Evolutionary conservation across 1,284 basidiomycete species (phyloP).

Genomic region (Agroathelia rolfsii): DNA sequence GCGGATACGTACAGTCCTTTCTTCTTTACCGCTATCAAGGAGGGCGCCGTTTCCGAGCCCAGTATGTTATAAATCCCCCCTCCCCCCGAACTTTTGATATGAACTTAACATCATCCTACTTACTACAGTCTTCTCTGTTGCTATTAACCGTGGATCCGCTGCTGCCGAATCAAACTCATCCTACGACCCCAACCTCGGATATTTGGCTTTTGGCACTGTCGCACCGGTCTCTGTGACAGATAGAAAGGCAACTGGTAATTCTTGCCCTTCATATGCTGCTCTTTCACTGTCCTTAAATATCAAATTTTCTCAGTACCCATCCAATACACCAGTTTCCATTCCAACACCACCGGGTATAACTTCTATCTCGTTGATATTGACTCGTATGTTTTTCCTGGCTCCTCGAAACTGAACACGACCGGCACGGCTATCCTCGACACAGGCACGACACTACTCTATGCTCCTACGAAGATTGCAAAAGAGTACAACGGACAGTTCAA

Average conservation of each 20-base stretch:
- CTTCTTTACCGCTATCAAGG: slow-evolving; percentile 13
- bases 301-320: slow-evolving; percentile 17
- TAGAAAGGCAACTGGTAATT: slow-evolving; percentile 24
- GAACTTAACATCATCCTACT: not conserved
- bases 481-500: slow-evolving; percentile 14
- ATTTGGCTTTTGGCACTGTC: slow-evolving; percentile 12
- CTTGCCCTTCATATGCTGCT: slow-evolving; percentile 19
- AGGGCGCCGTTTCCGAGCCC: slow-evolving; percentile 7
- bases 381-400: slow-evolving; percentile 15
- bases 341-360: slow-evolving; percentile 12
- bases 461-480: slow-evolving; percentile 15
- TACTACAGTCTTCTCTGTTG: slow-evolving; percentile 10
- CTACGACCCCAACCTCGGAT: slow-evolving; percentile 10
- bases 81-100: slow-evolving; percentile 1
- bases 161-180: slow-evolving; percentile 7
- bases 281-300: slow-evolving; percentile 24
- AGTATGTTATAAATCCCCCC: slow-evolving; percentile 8
- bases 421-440: slow-evolving; percentile 20
- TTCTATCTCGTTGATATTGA: slow-evolving; percentile 19
- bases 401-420: slow-evolving; percentile 17
- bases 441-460: slow-evolving; percentile 14
- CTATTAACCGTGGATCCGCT: slow-evolving; percentile 10
- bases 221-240: slow-evolving; percentile 11
- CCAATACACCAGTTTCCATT: slow-evolving; percentile 15
- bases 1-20: slow-evolving; percentile 14